Base-by-base conservation (phyloP, 352 stramenopile genomes). In the Phytopythium litorale region DNA sequence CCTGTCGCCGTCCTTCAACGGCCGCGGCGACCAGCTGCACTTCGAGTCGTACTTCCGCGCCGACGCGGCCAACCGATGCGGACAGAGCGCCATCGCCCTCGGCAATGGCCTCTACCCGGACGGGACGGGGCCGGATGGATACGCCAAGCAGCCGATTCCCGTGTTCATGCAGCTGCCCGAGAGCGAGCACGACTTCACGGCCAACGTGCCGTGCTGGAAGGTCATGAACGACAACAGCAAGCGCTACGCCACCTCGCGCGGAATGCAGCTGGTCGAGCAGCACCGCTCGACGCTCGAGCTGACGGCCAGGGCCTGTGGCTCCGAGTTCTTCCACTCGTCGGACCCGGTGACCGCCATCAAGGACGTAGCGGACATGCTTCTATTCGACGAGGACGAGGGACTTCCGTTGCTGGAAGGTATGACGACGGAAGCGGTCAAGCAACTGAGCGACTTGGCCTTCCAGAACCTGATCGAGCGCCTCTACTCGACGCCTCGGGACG, bases 161-260 rank as follows among this genome's bases (percentile, higher is more conserved):
- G 72, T 92, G 37, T 92, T 78, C 70, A 92, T 92, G 83, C 83
- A 92, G 59, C 62, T 92, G 0, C 75, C 65, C n/a, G 75, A 92
- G 78, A 92, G 84, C 53, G 83, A 92, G 45, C 81, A 88, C 60
- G 83, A 92, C 58, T 92, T 92, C 60, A 88, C 81, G 1, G 83
- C 83, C 7, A 88, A 85, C 52, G 78, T 71, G 6, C 81, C 81
- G 7, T 92, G 83, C 68, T 85, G 80, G 72, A 67, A 60, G 4
- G 70, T 89, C 28, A 79, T 87, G 60, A 71, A 78, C n/a, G 55
- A 71, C 21, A 79, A 88, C 58, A 75, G 69, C 49, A 77, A 75
- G 35, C 46, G 69, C n/a, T 91, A 92, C 56, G 63, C 54, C 1
- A 63, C 66, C 9, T 75, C 67, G 2, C 45, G 70, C 32, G 83